Conservation (phyloP, 2,329 filamentous ascomycete species). For the Rhinocladiella mackenziei region DNA sequence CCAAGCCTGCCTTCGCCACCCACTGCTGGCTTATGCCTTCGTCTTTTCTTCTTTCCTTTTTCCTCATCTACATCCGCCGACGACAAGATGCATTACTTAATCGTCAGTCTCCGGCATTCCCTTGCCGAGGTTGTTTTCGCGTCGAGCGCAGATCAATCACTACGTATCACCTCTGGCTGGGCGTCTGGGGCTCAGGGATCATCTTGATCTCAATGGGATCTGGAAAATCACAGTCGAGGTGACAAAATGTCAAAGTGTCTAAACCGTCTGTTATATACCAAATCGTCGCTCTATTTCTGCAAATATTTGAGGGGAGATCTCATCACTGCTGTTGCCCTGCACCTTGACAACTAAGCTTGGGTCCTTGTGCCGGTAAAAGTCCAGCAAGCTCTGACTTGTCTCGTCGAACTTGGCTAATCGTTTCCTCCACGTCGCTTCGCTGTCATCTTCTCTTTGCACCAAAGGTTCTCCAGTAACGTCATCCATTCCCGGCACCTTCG, state of each 20-base stretch:
- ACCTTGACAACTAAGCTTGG: constrained; percentile 77
- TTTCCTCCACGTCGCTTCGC: constrained; percentile 76
- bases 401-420: constrained; percentile 81
- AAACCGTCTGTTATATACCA: constrained; percentile 31
- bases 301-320: constrained; percentile 88
- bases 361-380: constrained; percentile 74
- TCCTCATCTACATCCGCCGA: constrained; percentile 23
- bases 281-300: constrained; percentile 78
- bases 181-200: constrained; percentile 30
- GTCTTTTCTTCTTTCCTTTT: constrained; percentile 8
- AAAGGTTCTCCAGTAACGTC: constrained; percentile 87
- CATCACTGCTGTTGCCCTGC: constrained; percentile 82
- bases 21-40: too few relatives aligned
- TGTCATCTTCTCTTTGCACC: constrained; percentile 79
- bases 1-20: too few relatives aligned
- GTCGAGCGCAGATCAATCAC: constrained; percentile 25
- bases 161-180: constrained; percentile 29
- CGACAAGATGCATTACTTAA: constrained; percentile 27
- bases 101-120: constrained; percentile 24
- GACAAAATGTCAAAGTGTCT: constrained; percentile 17
- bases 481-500: constrained; percentile 73
- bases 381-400: constrained; percentile 75
- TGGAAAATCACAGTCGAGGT: constrained; percentile 32
- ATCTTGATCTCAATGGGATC: constrained; percentile 32
- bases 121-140: constrained; percentile 28